These are phyloP conservation scores for Jatropha multifida DNA, from an alignment of 441 rosid genomes.

Conservation along the genomic window DNA sequence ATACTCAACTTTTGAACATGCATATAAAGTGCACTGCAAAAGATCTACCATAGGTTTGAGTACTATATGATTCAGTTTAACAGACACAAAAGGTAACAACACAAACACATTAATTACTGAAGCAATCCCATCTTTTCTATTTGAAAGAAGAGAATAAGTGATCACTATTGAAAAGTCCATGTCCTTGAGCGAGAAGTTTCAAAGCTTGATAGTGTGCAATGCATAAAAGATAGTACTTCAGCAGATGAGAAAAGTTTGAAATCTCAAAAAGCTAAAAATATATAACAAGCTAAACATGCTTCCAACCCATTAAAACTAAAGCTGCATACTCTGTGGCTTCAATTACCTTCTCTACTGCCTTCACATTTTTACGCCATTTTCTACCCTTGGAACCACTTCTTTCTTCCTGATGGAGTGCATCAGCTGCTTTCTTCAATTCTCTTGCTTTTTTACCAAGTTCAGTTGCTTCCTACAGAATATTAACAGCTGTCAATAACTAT, in stretches of 20 bases:
- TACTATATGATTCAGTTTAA: neutral
- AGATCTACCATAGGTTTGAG: neutral
- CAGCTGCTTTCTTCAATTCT: slow-evolving; percentile 94
- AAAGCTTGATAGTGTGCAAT: neutral
- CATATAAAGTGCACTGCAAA: neutral
- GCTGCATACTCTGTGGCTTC: neutral
- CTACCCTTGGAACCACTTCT: slow-evolving; percentile 89
- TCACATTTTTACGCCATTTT: slow-evolving; percentile 97
- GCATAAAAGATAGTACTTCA: neutral
- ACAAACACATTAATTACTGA: neutral
- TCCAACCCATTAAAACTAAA: slow-evolving; percentile 6
- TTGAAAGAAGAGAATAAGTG: neutral
- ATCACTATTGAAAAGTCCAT: neutral
- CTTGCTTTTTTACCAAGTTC: slow-evolving; percentile 96
- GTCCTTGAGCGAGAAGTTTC: neutral
- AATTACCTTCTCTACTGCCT: slow-evolving; percentile 86
- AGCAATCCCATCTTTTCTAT: neutral
- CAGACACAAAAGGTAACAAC: neutral
- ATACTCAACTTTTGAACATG: neutral
- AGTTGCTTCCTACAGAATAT: slow-evolving; percentile 80
- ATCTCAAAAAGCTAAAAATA: neutral
- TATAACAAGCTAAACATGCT: slow-evolving; percentile 4
- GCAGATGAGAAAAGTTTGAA: neutral
- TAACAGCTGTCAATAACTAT: slow-evolving; percentile 18
- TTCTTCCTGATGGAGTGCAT: slow-evolving; percentile 95